Percentiles rank a stretch among this genome's conserved stretches.
Conservation (phyloP, 1,284 basidiomycete genomes). For the Anthracocystis panici-leucophaei region DNA sequence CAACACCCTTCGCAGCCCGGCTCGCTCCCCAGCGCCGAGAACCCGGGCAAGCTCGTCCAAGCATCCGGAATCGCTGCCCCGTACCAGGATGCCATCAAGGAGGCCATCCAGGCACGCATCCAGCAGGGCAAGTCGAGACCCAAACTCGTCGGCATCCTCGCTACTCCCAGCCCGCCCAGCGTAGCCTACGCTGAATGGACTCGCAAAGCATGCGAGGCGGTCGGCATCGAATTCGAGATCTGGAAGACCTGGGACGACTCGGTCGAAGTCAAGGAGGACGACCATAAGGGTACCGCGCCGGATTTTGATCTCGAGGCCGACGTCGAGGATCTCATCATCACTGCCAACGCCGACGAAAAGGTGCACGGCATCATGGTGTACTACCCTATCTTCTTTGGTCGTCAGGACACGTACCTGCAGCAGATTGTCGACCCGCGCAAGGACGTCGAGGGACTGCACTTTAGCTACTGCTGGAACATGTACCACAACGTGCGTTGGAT, state of each 20-base stretch:
- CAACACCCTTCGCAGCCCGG: constrained; percentile 29
- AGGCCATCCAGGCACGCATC: constrained; percentile 54
- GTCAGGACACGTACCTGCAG: constrained; percentile 94
- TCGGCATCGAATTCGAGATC: constrained; percentile 85
- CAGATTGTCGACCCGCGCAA: constrained; percentile 93
- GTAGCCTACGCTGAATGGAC: constrained; percentile 94
- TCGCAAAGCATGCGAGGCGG: constrained; percentile 85
- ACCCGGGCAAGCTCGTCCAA: constrained; percentile 63
- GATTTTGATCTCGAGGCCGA: constrained; percentile 84
- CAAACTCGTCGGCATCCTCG: constrained; percentile 90
- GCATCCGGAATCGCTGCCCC: constrained; percentile 65
- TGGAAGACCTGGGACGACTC: constrained; percentile 69
- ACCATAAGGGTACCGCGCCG: constrained; percentile 76
- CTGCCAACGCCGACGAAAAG: constrained; percentile 82
- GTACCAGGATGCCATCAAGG: constrained; percentile 59
- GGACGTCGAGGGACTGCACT: constrained; percentile 96
- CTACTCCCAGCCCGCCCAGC: constrained; percentile 87
- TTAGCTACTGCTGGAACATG: constrained; percentile 72
- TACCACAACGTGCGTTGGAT: constrained; percentile 70
- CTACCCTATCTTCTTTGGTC: constrained; percentile 71
- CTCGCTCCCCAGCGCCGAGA: constrained; percentile 53
- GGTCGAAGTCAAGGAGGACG: constrained; percentile 69
- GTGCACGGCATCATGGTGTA: constrained; percentile 95
- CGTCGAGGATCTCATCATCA: constrained; percentile 68
- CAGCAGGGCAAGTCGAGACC: constrained; percentile 71